Evolutionary conservation across 148 eudicot genomes (phyloP), one percentile per base, ranked within the genome.

Genomic region (Gaultheria prostrata): DNA sequence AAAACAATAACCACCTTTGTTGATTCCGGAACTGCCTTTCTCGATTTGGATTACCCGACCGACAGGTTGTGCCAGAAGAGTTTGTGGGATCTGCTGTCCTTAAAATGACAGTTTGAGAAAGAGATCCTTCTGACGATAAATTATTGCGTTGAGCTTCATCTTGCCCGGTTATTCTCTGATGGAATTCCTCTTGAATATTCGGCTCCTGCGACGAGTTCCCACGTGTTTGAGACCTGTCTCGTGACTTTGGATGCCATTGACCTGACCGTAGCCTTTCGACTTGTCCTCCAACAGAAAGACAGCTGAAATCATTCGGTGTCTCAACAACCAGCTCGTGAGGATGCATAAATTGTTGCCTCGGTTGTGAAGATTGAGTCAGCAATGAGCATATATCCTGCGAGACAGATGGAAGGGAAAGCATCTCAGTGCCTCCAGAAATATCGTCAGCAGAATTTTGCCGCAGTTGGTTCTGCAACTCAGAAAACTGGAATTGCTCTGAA

Each of bases 1-100:
- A 85, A 82, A 96, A 90, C 86, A 96, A 85, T 67, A 94, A 76
- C 99, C 99, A 97, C 88, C 88, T 92, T 82, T 82, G 85, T 89
- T 95, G 99, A 82, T 91, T 89, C 82, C n/a, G 86, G 83, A 76
- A 90, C 79, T 95, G 91, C 74, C 87, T 85, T 70, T 93, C 96
- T 85, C 86, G 92, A 78, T 80, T 45, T 43, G 86, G 76, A 83
- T 86, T 85, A 79, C 75, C 77, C 79, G 91, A 85, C 84, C 84
- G 86, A 78, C 78, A 77, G 54, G 74, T 76, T 49, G 84, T 53
- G 30, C 85, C 88, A 72, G 86, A 82, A 56, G 81, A 33, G 75
- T 83, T 84, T 39, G 87, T 77, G 49, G 91, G 88, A 21, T 87
- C 90, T 56, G 83, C 83, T 80, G 89, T 80, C 88, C 89, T 85